Evolutionary conservation across 148 eudicot genomes (phyloP).

Genomic region (Rheum nobile): DNA sequence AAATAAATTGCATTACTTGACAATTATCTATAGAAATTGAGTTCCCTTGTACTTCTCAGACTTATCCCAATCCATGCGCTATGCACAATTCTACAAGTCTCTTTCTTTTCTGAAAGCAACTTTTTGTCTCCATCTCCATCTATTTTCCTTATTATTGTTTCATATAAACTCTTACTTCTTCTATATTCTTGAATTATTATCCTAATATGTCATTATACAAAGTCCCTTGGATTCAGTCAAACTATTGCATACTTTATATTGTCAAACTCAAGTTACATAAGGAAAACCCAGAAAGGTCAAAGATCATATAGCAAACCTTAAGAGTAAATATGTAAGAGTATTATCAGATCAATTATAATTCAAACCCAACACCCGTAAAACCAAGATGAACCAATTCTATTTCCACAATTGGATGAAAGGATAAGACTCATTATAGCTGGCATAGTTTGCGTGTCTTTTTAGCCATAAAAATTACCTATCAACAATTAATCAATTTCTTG

Average conservation of each 20-base stretch:
- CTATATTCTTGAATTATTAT: not conserved
- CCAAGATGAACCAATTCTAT: not conserved
- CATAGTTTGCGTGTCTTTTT: not conserved
- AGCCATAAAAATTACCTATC: not conserved
- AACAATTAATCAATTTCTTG: not conserved
- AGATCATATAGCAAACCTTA: not conserved
- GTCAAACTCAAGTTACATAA: not conserved
- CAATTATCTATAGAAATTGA: not conserved
- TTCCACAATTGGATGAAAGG: constrained; percentile 1
- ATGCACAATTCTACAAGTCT: constrained; percentile 1
- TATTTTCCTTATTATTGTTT: not conserved
- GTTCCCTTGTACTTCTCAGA: not conserved
- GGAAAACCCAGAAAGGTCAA: not conserved
- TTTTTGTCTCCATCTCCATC: not conserved
- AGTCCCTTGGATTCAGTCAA: not conserved
- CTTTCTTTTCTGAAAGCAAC: not conserved
- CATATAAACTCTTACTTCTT: not conserved
- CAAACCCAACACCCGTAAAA: not conserved
- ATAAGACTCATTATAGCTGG: not conserved
- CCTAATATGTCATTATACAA: not conserved
- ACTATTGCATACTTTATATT: not conserved
- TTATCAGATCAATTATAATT: not conserved
- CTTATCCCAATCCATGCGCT: constrained; percentile 1
- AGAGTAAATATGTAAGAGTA: not conserved
- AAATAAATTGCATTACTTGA: not conserved